These are phyloP conservation scores for Aspergillus heteromorphus DNA, from an alignment of 495 filamentous ascomycete genomes.

Conservation along the genomic window DNA sequence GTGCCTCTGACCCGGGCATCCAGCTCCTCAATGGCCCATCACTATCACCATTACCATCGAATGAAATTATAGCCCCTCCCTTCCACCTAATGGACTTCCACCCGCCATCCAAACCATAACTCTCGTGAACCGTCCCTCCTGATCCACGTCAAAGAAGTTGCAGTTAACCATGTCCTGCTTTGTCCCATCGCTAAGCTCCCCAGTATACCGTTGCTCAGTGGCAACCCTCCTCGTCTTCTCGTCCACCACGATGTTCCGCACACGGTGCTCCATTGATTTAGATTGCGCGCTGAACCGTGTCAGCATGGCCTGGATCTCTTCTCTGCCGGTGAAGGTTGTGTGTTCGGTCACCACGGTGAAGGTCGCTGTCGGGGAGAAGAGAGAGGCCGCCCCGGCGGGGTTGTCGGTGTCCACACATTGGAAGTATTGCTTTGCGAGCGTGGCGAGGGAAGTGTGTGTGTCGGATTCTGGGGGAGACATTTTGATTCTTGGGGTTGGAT, in stretches of 20 bases:
- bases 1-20: too few relatives aligned
- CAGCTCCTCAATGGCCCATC: too few relatives aligned
- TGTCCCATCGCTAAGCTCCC: conserved; percentile 4
- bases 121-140: conserved; percentile 4
- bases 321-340: background rate
- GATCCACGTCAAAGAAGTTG: conserved; percentile 10
- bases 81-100: conserved; percentile 4
- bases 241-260: conserved; percentile 6
- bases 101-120: conserved; percentile 12
- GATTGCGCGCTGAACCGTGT: background rate
- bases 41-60: too few relatives aligned
- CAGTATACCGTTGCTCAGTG: conserved; percentile 4
- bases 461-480: too few relatives aligned
- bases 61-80: too few relatives aligned
- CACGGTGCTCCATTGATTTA: conserved; percentile 1
- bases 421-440: too few relatives aligned
- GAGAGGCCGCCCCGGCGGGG: background rate
- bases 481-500: too few relatives aligned
- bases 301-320: conserved; percentile 4
- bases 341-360: background rate
- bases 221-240: background rate
- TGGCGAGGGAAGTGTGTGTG: too few relatives aligned
- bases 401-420: too few relatives aligned
- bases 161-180: conserved; percentile 6
- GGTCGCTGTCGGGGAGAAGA: conserved; percentile 7